Evolutionary conservation across 768 basidiomycete genomes (phyloP), one percentile per base, ranked within the genome.

Genomic region (Saitozyma sp.): DNA sequence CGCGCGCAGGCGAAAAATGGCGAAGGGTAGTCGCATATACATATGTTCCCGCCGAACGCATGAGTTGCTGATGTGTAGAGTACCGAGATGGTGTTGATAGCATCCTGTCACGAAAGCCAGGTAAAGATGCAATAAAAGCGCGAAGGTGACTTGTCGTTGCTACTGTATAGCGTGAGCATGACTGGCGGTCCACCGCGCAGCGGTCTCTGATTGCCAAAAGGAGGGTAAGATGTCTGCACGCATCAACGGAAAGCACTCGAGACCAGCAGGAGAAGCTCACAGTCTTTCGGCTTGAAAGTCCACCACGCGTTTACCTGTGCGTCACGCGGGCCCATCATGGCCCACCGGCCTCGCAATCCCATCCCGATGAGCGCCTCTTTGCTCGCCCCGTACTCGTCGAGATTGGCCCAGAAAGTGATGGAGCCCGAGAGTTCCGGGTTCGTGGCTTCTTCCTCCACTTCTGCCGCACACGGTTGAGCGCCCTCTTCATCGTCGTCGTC

Each of bases 341-440:
- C 64, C 68, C 68, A 69, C 9, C 64, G 58, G 39, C 68, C 65
- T 13, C 68, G 56, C 9, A 69, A 41, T 10, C 61, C 68, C 29
- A 53, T 59, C 4, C 64, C 67, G 19, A 64, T 20, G 3, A 65
- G 10, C 8, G 48, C 10, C 10, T 63, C n/a, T 0, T 39, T 9
- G 10, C 20, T 43, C 13, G 20, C 45, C 6, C 53, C 17, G 39
- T 54, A 50, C 17, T 55, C 43, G 4, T 57, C 51, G 8, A 37
- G 54, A n/a, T 67, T 59, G 17, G 49, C 50, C 58, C 62, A 64
- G 14, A 63, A 2, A 1, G 40, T 20, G 4, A 73, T 39, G 56
- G 46, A 48, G 17, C 14, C 46, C 51, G 20, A 61, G 13, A 11
- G 54, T 45, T 9, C 58, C 56, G 4, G 71, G 74, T 45, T 72